These are phyloP conservation scores for Calendula officinalis DNA, from an alignment of 129 eudicot genomes.

Conservation along the genomic window DNA sequence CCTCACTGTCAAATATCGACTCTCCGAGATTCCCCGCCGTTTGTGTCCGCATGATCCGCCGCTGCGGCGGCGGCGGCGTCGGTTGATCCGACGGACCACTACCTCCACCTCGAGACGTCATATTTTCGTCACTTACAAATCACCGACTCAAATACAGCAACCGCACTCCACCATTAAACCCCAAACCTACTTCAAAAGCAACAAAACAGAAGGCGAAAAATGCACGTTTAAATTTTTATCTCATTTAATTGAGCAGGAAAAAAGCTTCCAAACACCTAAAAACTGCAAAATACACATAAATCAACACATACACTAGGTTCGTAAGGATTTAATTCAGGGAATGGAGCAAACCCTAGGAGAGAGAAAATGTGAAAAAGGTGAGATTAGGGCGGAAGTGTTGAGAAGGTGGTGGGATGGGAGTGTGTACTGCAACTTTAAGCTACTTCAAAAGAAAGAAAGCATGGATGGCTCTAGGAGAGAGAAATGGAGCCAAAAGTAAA, in stretches of 20 bases:
- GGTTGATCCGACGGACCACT: constrained; percentile 55
- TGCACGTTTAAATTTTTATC: background rate
- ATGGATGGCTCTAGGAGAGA: background rate
- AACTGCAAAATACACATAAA: background rate
- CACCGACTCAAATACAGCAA: constrained; percentile 28
- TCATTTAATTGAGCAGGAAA: too few relatives aligned
- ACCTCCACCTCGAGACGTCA: constrained; percentile 69
- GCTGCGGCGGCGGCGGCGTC: constrained; percentile 48
- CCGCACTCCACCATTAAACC: constrained; percentile 26
- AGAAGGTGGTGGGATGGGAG: constrained; percentile 29
- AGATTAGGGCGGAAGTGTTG: constrained; percentile 25
- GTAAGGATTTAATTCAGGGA: constrained; percentile 4
- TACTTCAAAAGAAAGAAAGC: constrained; percentile 39
- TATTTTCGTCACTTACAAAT: constrained; percentile 28
- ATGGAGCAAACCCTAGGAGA: constrained; percentile 44
- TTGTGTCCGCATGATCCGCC: constrained; percentile 88
- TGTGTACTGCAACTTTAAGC: constrained; percentile 52
- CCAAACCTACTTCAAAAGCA: constrained; percentile 2
- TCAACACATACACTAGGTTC: background rate
- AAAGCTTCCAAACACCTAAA: background rate
- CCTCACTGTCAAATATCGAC: constrained; percentile 78
- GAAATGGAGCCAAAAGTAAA: constrained; percentile 4
- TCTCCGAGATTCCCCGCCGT: constrained; percentile 92
- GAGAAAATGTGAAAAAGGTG: constrained; percentile 29
- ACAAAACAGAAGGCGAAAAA: background rate